phyloP scores from a whole-genome alignment of 306 rosid genomes.

The Gastrolobium bilobum region DNA sequence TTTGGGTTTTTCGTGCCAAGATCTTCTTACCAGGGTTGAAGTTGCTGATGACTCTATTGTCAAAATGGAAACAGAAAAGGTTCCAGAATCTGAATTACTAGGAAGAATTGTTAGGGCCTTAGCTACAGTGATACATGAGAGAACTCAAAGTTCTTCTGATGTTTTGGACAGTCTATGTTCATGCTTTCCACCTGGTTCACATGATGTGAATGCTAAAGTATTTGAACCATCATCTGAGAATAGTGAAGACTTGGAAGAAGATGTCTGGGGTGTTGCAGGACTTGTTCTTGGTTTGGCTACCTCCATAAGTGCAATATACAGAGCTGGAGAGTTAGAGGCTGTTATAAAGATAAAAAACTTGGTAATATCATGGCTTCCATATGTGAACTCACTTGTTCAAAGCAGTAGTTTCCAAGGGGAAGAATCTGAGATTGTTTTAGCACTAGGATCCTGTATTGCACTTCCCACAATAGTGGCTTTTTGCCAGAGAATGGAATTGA shows the following conservation, averaged over 20 bases:
- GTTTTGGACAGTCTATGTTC: conserved; percentile 70
- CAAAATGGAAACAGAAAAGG: conserved; percentile 55
- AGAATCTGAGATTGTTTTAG: conserved; percentile 62
- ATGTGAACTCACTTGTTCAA: conserved; percentile 54
- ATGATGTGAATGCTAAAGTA: conserved; percentile 49
- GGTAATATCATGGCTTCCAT: conserved; percentile 85
- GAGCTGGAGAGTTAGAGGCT: conserved; percentile 74
- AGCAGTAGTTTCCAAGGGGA: conserved; percentile 48
- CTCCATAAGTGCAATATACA: conserved; percentile 74
- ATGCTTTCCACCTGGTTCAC: conserved; percentile 57
- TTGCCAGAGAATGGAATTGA: conserved; percentile 86
- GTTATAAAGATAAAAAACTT: conserved; percentile 78
- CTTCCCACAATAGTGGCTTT: conserved; percentile 78
- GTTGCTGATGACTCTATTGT: conserved; percentile 60
- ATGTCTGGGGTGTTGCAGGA: conserved; percentile 97
- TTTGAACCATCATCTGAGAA: conserved; percentile 57
- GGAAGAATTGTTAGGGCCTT: conserved; percentile 73
- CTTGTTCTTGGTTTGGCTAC: conserved; percentile 90
- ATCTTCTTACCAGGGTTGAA: conserved; percentile 83
- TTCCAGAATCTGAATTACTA: conserved; percentile 71
- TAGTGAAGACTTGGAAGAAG: conserved; percentile 73
- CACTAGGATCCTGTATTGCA: conserved; percentile 92
- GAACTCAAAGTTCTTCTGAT: conserved; percentile 68
- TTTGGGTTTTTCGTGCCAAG: conserved; percentile 90
- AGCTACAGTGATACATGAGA: conserved; percentile 60